Base-by-base conservation (phyloP, 116 monocot genomes). In the Trichopus zeylanicus region DNA sequence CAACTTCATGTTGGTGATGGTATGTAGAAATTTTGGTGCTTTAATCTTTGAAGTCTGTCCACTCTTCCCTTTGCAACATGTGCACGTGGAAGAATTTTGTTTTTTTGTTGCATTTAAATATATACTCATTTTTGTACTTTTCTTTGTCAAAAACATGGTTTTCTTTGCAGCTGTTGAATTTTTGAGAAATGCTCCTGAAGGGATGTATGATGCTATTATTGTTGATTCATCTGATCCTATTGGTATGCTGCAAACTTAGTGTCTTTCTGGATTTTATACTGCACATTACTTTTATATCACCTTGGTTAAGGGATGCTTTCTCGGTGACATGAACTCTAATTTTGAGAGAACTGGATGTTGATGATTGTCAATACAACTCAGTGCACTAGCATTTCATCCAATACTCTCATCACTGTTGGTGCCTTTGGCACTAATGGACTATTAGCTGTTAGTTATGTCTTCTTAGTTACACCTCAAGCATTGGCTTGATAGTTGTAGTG, bases 201-300 rank as follows among this genome's bases (percentile, higher is more conserved):
- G 79, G 55, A 78, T 48, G 22, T 99, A 99, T 67, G 99, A 99
- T 73, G 99, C 86, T 25, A 81, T 99, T 55, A 92, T 99, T 62
- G 83, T 99, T 39, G 99, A 99, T 75, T 92, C 99, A 60, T 99
- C 99, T 26, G 99, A 99, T 61, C 99, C 99, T 48, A 86, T 99
- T 67, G 99, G 99, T 99, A 70, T 38, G 62, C 24, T 8, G 24
- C 51, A 51, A 22, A 24, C 21, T 22, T 51, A 8, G 21, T 51
- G 20, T 20, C 8, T 51, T 8, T 51, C 20, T 9, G 20, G 51
- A 10, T 2, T 51, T 22, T 51, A 21, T 8, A 19, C 20, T 21
- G 23, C 1, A 0, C 48, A 48, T 48, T 48, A n/a, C 48, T n/a
- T 48, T 37, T 51, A 51, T 24, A 25, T 51, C n/a, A n/a, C n/a